Conservation (phyloP, 2,329 filamentous ascomycete species). For the Lasiodiplodia citricola region DNA sequence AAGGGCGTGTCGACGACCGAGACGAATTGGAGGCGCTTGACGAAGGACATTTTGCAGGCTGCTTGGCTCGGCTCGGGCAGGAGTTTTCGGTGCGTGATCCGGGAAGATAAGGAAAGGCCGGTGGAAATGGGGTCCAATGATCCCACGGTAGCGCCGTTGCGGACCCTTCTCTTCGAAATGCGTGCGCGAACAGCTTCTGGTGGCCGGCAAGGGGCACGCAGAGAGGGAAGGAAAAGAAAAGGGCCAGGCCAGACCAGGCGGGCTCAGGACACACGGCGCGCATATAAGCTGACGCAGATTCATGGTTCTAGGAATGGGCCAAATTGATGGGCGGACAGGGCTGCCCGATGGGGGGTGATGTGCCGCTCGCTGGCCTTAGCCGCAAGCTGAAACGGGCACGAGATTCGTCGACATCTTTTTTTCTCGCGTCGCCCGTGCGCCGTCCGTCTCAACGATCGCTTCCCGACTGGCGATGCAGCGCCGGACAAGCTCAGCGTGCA, state of each 20-base stretch:
- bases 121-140: too few species aligned
- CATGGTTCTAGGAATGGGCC: constrained; percentile 4
- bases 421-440: background rate
- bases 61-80: background rate
- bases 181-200: background rate
- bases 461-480: background rate
- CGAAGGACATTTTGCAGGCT: background rate
- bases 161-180: too few species aligned
- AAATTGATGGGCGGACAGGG: constrained; percentile 17
- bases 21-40: background rate
- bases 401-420: background rate
- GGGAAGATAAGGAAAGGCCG: too few species aligned
- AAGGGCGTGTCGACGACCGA: constrained; percentile 33
- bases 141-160: too few species aligned
- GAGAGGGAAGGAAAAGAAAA: background rate
- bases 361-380: constrained; percentile 11
- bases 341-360: constrained; percentile 20
- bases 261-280: background rate
- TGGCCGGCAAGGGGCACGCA: background rate
- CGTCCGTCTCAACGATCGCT: background rate
- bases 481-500: background rate
- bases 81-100: background rate
- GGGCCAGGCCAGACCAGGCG: background rate
- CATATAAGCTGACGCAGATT: constrained; percentile 23
- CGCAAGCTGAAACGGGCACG: constrained; percentile 10